Conservation (phyloP, 305 asterid species). For the Fraxinus sp. region DNA sequence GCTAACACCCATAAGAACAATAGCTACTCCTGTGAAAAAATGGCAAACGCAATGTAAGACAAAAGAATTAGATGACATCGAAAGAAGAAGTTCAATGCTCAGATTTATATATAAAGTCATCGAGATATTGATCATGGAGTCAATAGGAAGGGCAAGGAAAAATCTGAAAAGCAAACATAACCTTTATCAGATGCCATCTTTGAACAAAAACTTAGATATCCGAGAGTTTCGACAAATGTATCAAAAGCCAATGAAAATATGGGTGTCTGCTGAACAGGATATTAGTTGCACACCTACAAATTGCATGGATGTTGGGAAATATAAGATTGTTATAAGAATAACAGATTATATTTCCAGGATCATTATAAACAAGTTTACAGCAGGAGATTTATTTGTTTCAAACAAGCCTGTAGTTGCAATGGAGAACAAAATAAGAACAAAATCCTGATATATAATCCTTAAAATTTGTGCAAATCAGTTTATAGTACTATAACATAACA, state of each 20-base stretch:
- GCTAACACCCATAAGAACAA: slow-evolving; percentile 90
- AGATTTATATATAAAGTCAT: neutral
- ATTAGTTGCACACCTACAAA: slow-evolving; percentile 23
- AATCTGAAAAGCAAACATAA: slow-evolving; percentile 1
- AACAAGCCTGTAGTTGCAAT: neutral
- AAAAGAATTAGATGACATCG: neutral
- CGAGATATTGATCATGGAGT: neutral
- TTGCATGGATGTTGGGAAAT: slow-evolving; percentile 4
- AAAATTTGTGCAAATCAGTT: neutral
- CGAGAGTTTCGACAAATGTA: slow-evolving; percentile 1
- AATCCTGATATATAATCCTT: neutral
- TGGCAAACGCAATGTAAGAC: slow-evolving; percentile 10
- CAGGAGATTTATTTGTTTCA: neutral
- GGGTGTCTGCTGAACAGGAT: neutral
- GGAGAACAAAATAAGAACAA: neutral
- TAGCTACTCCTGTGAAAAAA: slow-evolving; percentile 52
- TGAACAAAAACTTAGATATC: neutral
- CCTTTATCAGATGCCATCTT: slow-evolving; percentile 39
- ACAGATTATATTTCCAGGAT: neutral
- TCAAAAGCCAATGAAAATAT: neutral
- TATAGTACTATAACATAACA: neutral
- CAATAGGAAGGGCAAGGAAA: neutral
- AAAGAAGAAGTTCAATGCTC: neutral
- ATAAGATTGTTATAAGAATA: neutral
- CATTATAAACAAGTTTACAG: neutral